phyloP scores from a whole-genome alignment of 202 grass and related monocot species.

The Dendrocalamus latiflorus region DNA sequence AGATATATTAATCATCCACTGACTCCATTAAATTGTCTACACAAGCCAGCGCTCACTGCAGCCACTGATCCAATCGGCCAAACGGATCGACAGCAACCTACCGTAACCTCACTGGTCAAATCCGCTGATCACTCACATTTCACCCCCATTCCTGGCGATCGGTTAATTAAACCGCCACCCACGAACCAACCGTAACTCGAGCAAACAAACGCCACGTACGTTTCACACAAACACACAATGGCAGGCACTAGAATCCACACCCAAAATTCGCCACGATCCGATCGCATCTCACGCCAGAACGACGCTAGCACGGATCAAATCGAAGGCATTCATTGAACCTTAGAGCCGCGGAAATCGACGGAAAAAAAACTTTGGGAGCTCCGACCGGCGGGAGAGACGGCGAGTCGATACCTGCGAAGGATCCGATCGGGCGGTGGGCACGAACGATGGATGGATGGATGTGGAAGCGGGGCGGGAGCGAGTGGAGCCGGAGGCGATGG shows the following conservation, averaged over 20 bases:
- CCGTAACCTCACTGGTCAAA: not conserved
- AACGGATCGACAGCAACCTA: not conserved
- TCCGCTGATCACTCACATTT: not conserved
- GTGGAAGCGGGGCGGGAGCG: not conserved
- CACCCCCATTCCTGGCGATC: not conserved
- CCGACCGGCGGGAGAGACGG: not conserved
- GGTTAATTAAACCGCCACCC: not conserved
- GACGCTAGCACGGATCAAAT: not conserved
- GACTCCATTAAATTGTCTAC: not conserved
- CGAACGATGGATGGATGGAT: not conserved
- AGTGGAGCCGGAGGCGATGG: not conserved
- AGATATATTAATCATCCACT: not conserved
- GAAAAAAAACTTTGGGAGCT: not conserved
- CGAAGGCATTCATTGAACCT: not conserved
- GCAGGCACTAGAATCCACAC: not conserved
- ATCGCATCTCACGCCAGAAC: not conserved
- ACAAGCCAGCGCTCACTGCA: not conserved
- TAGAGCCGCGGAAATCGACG: no score
- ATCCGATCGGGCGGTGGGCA: not conserved
- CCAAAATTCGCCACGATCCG: not conserved
- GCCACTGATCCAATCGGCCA: not conserved
- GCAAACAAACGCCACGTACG: not conserved
- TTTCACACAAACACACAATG: not conserved
- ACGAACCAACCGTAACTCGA: not conserved
- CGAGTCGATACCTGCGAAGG: not conserved